Evolutionary conservation across 768 basidiomycete species (phyloP), one percentile per base, ranked within the genome.

Genomic region (Mycena latifolia): DNA sequence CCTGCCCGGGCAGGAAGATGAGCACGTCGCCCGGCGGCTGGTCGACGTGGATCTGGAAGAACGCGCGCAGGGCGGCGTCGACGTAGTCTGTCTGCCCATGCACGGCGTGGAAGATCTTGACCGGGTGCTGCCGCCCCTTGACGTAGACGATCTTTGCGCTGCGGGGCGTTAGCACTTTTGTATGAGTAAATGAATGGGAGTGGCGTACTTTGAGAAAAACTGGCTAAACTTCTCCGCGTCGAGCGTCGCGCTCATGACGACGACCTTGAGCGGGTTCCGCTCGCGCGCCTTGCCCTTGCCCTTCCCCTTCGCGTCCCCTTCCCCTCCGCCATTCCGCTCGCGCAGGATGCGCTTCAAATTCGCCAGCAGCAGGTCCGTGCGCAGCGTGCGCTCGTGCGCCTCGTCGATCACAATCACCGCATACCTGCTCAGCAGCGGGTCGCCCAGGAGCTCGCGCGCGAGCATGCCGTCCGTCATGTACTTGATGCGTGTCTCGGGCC

Each of bases 391-490:
- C 76, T 99, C 98, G 78, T 99, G 98, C 0, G 98, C 98, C 77
- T 99, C 98, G 72, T 99, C 98, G 46, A 99, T 90, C 61, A 99
- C 84, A 56, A 99, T 84, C 31, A 96, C 88, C 73, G 92, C 92
- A 79, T 99, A 99, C 63, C 84, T 85, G 57, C 88, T 89, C 50
- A 99, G 82, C 33, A 91, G 75, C 18, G 88, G 83, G 74, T 96
- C 95, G 46, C 86, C 88, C 66, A 96, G 84, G 54, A 96, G 86
- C 83, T 99, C 98, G 46, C 96, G 88, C 46, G 96, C 91, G 69
- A 99, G 90, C 93, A 99, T 98, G 67, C 98, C 98, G 72, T 99
- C 98, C 60, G 96, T 99, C 78, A 98, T 85, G 75, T 95, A 99
- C 79, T 98, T 99, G 79, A 99, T 92, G 52, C 90, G 87, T 5